Evolutionary conservation across 2,329 filamentous ascomycete species (phyloP).

Genomic region (Fusarium nematophilum): DNA sequence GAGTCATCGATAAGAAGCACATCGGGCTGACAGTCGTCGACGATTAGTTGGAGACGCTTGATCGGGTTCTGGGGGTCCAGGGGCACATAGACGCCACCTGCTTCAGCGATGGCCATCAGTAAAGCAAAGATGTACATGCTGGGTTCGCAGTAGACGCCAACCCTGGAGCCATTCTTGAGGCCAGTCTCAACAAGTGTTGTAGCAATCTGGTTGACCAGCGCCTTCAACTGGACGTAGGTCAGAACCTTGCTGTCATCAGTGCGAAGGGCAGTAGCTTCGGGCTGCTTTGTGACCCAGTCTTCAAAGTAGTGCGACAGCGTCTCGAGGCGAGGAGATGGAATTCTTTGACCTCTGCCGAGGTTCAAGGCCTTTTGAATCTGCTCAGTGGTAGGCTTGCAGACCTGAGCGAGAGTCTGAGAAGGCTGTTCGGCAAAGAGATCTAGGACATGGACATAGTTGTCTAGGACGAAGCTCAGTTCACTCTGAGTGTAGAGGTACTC

Average conservation of each 20-base stretch:
- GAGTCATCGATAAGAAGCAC: not conserved
- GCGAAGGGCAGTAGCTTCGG: not conserved
- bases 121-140: not conserved
- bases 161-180: not conserved
- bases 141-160: not conserved
- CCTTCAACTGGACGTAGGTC: not conserved
- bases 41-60: conserved; percentile 45
- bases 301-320: not conserved
- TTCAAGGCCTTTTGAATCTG: not conserved
- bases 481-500: not conserved
- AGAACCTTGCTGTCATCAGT: not conserved
- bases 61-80: conserved; percentile 50
- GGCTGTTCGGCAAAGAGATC: not conserved
- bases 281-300: not conserved
- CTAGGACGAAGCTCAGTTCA: not conserved
- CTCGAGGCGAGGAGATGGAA: not conserved
- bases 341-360: not conserved
- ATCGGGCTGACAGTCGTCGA: conserved; percentile 43
- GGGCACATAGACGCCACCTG: conserved; percentile 54
- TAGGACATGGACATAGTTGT: not conserved
- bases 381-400: not conserved
- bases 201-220: not conserved
- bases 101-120: conserved; percentile 53
- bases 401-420: not conserved
- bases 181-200: not conserved